A percentile compares a stretch with the other conserved stretches of the same genome.
These are phyloP conservation scores for Sequoia sempervirens DNA, from an alignment of 75 land plant species.

Conservation along the genomic window DNA sequence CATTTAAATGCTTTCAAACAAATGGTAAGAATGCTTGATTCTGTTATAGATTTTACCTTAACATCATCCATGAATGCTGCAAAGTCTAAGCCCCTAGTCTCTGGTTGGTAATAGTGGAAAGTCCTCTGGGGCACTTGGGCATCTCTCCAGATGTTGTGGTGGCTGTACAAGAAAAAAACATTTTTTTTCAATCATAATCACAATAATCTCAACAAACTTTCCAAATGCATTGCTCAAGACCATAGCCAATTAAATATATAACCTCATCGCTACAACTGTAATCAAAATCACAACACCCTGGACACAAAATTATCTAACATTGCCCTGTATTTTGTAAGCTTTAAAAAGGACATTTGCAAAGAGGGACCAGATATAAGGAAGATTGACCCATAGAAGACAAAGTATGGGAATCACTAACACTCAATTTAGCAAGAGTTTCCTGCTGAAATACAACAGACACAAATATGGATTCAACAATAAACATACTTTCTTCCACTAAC, in stretches of 20 bases:
- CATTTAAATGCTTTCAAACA: neutral
- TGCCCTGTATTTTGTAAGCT: neutral
- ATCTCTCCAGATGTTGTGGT: slow-evolving; percentile 97
- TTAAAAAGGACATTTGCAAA: neutral
- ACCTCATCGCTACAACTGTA: neutral
- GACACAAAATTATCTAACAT: neutral
- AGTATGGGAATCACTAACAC: neutral
- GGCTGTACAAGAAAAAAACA: slow-evolving; percentile 33
- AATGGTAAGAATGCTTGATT: neutral
- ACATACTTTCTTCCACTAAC: neutral
- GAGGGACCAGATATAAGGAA: neutral
- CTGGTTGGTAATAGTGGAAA: slow-evolving; percentile 82
- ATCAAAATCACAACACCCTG: neutral
- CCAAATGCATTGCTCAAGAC: neutral
- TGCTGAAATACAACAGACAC: neutral
- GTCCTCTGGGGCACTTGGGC: slow-evolving; percentile 77
- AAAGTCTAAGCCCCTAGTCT: slow-evolving; percentile 80
- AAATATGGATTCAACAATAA: neutral
- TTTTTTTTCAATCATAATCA: neutral
- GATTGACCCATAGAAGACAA: neutral
- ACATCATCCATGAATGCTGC: slow-evolving; percentile 78
- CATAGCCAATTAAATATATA: neutral
- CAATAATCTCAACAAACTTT: neutral
- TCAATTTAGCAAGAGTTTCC: neutral
- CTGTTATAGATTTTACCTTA: slow-evolving; percentile 46